Evolutionary conservation across 169 alveolate genomes (phyloP).

Genomic region (Gregarina niphandrodes): DNA sequence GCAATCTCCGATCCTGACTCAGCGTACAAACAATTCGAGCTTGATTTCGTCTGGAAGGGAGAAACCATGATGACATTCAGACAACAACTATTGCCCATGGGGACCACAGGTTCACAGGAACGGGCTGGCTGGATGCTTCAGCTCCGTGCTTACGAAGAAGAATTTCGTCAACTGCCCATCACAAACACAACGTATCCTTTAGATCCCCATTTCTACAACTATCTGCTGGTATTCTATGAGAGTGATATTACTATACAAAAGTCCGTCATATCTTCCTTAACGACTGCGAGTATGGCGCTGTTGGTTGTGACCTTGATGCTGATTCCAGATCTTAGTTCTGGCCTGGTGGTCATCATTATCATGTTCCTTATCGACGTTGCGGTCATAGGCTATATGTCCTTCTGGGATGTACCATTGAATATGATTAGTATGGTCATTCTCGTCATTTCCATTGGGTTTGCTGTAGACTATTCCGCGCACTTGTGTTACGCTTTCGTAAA

Average conservation of each 20-base stretch:
- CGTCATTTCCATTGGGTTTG: slow-evolving; percentile 34
- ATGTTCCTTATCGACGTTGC: slow-evolving; percentile 33
- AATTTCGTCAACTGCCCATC: neutral
- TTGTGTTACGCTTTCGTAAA: slow-evolving; percentile 34
- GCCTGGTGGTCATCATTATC: slow-evolving; percentile 25
- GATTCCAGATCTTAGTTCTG: slow-evolving; percentile 30
- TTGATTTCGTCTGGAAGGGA: slow-evolving; percentile 34
- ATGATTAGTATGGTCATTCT: slow-evolving; percentile 32
- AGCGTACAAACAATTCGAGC: slow-evolving; percentile 24
- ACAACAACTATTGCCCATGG: slow-evolving; percentile 21
- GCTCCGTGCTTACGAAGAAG: too few relatives aligned
- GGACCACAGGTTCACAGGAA: slow-evolving; percentile 27
- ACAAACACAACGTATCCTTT: slow-evolving; percentile 10
- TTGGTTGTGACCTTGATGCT: slow-evolving; percentile 25
- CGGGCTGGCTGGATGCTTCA: slow-evolving; percentile 31
- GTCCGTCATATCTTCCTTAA: slow-evolving; percentile 27
- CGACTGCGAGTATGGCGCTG: slow-evolving; percentile 32
- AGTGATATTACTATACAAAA: slow-evolving; percentile 29
- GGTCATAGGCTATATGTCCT: slow-evolving; percentile 33
- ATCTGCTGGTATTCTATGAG: slow-evolving; percentile 34
- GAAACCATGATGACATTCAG: slow-evolving; percentile 24
- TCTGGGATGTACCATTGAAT: slow-evolving; percentile 30
- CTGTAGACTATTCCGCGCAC: slow-evolving; percentile 36
- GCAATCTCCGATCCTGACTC: slow-evolving; percentile 25
- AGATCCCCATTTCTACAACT: slow-evolving; percentile 20